Conservation (phyloP, 768 basidiomycete genomes). For the Nidula microcarpa region DNA sequence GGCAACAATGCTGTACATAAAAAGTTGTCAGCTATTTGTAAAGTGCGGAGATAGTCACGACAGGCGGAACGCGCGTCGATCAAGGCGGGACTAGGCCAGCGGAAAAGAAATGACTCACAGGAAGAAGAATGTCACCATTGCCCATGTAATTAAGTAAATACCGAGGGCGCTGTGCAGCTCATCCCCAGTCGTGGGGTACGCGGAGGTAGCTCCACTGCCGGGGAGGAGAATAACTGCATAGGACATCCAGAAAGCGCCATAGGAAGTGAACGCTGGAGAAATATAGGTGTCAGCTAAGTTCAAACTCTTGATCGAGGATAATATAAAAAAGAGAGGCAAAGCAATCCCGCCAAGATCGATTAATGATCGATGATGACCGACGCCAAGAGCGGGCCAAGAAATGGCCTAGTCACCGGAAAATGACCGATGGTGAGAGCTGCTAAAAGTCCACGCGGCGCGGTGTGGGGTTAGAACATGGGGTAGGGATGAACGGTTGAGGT, state of each 20-base stretch:
- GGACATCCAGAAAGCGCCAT: slow-evolving; percentile 88
- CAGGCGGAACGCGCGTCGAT: not conserved
- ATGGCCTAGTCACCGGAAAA: too few species aligned
- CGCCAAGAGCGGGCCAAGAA: too few species aligned
- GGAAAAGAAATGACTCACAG: slow-evolving; percentile 38
- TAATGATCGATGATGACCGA: too few species aligned
- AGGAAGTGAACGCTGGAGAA: slow-evolving; percentile 68
- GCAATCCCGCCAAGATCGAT: not conserved
- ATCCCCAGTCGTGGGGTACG: slow-evolving; percentile 35
- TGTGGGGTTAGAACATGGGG: too few species aligned
- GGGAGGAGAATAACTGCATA: slow-evolving; percentile 75
- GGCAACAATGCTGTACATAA: slow-evolving; percentile 25
- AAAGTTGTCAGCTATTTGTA: too few species aligned
- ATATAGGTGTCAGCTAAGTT: slow-evolving; percentile 4
- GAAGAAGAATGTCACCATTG: slow-evolving; percentile 65
- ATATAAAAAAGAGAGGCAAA: not conserved
- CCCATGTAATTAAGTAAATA: slow-evolving; percentile 75
- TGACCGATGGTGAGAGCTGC: too few species aligned
- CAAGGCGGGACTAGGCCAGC: not conserved
- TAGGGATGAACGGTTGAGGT: too few species aligned
- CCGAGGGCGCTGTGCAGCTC: slow-evolving; percentile 58
- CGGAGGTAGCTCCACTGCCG: slow-evolving; percentile 52
- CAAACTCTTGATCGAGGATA: not conserved
- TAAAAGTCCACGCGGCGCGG: too few species aligned
- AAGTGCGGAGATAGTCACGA: not conserved